Evolutionary conservation across 169 alveolate genomes (phyloP), one percentile per base, ranked within the genome.

Genomic region (Cryptosporidium sp.): DNA sequence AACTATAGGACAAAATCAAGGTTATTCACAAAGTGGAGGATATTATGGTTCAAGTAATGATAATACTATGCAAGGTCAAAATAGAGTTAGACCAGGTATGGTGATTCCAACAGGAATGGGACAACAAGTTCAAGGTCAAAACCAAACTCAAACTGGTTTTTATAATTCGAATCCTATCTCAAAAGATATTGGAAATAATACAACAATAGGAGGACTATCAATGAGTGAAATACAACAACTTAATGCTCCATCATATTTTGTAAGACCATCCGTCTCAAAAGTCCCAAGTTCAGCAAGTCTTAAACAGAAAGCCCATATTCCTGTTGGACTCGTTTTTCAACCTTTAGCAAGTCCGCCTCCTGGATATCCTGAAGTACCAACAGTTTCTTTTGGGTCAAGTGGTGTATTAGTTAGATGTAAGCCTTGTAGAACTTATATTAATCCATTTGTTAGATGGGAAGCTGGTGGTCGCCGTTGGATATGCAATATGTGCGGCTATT

Each of bases 401-500:
- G 95, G 97, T 23, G 94, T 97, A 62, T 31, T 80, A 26, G 95
- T 97, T 16, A 87, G 99, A 68, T 97, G 99, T 80, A 93, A 92
- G 71, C 96, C 95, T 62, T 97, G 99, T 85, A 72, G 97, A 56
- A 97, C 98, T 1, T 98, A 97, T 93, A 96, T 98, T 62, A 98
- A 98, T 92, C 99, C 99, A 31, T 98, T 96, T 92, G 98, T 97
- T 29, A 91, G 94, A 91, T 97, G 98, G 95, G 98, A 96, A 69
- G 96, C 96, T 39, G 95, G 95, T 29, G 99, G 99, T n/a, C 92
- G 97, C 51, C 95, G 96, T 70, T 98, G 99, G 99, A 87, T 93
- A 52, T 98, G 99, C 92, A 98, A 98, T 93, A 69, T 98, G 91
- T 98, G 99, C 75, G 98, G 98, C 35, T 93, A 92, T 70, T 92